These are phyloP conservation scores for Tricholomella constricta DNA, from an alignment of 768 basidiomycete species.

Conservation along the genomic window DNA sequence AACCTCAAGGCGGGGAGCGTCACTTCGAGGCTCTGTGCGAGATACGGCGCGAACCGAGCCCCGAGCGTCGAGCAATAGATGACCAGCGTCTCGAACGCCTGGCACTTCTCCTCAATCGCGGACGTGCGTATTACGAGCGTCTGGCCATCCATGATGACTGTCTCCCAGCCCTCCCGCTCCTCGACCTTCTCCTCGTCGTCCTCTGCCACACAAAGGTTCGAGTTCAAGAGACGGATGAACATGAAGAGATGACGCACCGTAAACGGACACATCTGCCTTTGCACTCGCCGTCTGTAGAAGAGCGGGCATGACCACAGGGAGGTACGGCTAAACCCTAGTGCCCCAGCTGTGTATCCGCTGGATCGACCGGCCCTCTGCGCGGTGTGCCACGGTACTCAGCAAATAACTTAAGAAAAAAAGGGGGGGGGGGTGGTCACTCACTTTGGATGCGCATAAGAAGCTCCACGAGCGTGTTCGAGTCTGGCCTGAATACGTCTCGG, in stretches of 20 bases:
- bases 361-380: constrained; percentile 63
- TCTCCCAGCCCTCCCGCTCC: constrained; percentile 81
- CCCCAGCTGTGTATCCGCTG: constrained; percentile 67
- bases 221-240: no score
- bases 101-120: constrained; percentile 83
- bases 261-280: constrained; percentile 76
- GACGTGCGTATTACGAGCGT: constrained; percentile 77
- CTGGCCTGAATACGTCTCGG: constrained; percentile 72
- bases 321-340: constrained; percentile 76
- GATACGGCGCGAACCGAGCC: constrained; percentile 68
- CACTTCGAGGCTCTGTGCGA: no score
- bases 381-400: no score
- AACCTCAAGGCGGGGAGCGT: no score
- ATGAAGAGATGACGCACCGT: constrained; percentile 44
- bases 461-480: constrained; percentile 72
- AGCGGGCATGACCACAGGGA: no score
- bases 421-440: neutral
- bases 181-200: constrained; percentile 56
- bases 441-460: constrained; percentile 48
- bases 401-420: neutral
- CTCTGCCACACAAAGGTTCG: constrained; percentile 31
- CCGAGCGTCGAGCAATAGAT: constrained; percentile 75
- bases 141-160: constrained; percentile 75
- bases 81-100: no score
- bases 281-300: constrained; percentile 74